phyloP scores from a whole-genome alignment of 2,329 filamentous ascomycete genomes.

The Xylaria sp. region DNA sequence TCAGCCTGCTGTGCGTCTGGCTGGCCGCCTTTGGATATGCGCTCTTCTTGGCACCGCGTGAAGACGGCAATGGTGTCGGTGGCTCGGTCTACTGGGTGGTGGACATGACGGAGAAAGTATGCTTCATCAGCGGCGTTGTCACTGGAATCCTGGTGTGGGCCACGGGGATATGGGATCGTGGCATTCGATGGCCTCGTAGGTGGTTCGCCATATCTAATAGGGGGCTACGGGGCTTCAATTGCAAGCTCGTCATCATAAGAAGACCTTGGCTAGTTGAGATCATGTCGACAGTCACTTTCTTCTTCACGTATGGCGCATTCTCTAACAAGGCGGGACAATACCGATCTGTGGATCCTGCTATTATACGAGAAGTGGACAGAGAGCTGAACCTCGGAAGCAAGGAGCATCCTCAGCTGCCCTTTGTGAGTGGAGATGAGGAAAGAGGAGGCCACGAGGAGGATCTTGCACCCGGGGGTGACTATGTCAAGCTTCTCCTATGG shows the following conservation, averaged over 20 bases:
- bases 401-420: conserved; percentile 54
- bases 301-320: conserved; percentile 79
- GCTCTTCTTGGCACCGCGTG: conserved; percentile 92
- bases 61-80: conserved; percentile 90
- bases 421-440: conserved; percentile 64
- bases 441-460: conserved; percentile 84
- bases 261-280: conserved; percentile 84
- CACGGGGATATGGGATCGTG: conserved; percentile 95
- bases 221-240: conserved; percentile 90
- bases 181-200: conserved; percentile 90
- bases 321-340: conserved; percentile 77
- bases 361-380: conserved; percentile 69
- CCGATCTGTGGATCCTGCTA: conserved; percentile 76
- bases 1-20: conserved; percentile 83
- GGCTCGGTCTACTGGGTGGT: conserved; percentile 97
- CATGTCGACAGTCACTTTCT: conserved; percentile 76
- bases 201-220: conserved; percentile 92
- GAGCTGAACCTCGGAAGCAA: conserved; percentile 61
- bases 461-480: conserved; percentile 87
- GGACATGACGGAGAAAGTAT: conserved; percentile 89
- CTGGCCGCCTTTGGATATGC: conserved; percentile 86
- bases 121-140: conserved; percentile 88
- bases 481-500: conserved; percentile 87
- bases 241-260: conserved; percentile 91
- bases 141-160: conserved; percentile 90